Percentiles rank a stretch among this genome's conserved stretches.
Evolutionary conservation across 2,329 filamentous ascomycete genomes (phyloP).

Genomic region (Microdochium trichocladiopsis): DNA sequence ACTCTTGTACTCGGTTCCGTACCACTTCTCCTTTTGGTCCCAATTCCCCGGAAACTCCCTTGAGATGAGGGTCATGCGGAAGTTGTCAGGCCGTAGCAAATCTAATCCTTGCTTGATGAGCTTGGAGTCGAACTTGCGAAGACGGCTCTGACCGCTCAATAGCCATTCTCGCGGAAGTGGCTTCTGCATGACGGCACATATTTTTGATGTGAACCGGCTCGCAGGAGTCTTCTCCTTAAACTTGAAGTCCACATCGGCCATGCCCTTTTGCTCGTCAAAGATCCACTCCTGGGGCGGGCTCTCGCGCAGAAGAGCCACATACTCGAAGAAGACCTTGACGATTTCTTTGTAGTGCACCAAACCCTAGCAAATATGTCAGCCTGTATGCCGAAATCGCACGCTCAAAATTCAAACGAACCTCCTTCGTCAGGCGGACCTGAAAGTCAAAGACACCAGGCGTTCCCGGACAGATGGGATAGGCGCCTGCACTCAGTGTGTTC

Average conservation of each 20-base stretch:
- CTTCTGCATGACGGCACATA: conserved; percentile 86
- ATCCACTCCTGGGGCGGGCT: conserved; percentile 84
- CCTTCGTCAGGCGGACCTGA: conserved; percentile 73
- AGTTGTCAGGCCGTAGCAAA: conserved; percentile 79
- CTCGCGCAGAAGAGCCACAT: conserved; percentile 79
- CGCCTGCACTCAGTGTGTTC: conserved; percentile 72
- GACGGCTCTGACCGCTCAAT: conserved; percentile 68
- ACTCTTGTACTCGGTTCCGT: conserved; percentile 86
- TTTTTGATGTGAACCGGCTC: conserved; percentile 79
- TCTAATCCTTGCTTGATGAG: conserved; percentile 67
- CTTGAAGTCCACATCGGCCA: conserved; percentile 90
- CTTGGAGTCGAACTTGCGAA: conserved; percentile 75
- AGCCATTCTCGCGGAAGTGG: conserved; percentile 81
- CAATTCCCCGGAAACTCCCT: conserved; percentile 78
- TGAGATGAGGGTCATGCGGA: conserved; percentile 76
- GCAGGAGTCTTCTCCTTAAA: conserved; percentile 91
- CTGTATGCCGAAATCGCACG: conserved; percentile 5
- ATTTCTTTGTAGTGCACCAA: conserved; percentile 77
- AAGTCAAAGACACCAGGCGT: conserved; percentile 71
- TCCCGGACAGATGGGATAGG: conserved; percentile 70
- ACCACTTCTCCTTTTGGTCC: conserved; percentile 92
- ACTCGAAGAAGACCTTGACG: conserved; percentile 80
- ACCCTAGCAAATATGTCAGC: conserved; percentile 32
- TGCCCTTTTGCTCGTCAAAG: conserved; percentile 81
- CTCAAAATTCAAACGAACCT: conserved; percentile 37